Evolutionary conservation across 495 filamentous ascomycete species (phyloP), one percentile per base, ranked within the genome.

Genomic region (Podospora bellae-mahoneyi): DNA sequence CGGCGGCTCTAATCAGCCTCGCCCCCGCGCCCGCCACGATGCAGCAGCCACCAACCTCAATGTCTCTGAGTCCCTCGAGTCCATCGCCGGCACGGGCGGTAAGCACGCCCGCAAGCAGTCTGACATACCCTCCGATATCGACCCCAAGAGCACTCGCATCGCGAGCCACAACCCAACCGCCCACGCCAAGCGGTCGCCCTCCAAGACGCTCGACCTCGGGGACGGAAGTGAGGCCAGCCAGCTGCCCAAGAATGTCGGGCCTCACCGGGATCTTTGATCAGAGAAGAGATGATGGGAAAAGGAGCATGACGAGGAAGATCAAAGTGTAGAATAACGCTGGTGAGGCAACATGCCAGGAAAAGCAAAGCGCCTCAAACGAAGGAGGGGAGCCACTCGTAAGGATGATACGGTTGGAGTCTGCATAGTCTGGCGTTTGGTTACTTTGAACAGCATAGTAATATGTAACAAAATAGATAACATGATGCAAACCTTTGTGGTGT

Each of bases 1-100:
- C 18, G 75, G 75, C 48, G 75, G 67, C n/a, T 48, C 34, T 15
- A 66, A 68, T 58, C 73, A 77, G 65, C 73, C 75, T 15, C 68
- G 67, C 39, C 60, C 67, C 26, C 64, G 60, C 1, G 59, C 71
- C 6, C 30, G 39, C 53, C 60, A 34, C 9, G 34, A 71, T 34
- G 20, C 48, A 3, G 20, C 23, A 20, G 4, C 16, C 6, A 60
- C 58, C 4, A 39, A 18, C 20, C 23, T 63, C 13, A 19, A 7
- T 5, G 23, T 19, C 55, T 58, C 55, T 5, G 73, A 77, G 66
- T 65, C 65, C 30, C 58, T 75, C 34, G 57, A 76, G 39, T 7
- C 5, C 0, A 4, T 66, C 0, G 66, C 44, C 3, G 73, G 73
- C 18, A 34, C 61, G 23, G 75, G 75, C 7, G 75, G 75, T 1